phyloP scores from a whole-genome alignment of 352 stramenopile species.

The Globisporangium perplexum region DNA sequence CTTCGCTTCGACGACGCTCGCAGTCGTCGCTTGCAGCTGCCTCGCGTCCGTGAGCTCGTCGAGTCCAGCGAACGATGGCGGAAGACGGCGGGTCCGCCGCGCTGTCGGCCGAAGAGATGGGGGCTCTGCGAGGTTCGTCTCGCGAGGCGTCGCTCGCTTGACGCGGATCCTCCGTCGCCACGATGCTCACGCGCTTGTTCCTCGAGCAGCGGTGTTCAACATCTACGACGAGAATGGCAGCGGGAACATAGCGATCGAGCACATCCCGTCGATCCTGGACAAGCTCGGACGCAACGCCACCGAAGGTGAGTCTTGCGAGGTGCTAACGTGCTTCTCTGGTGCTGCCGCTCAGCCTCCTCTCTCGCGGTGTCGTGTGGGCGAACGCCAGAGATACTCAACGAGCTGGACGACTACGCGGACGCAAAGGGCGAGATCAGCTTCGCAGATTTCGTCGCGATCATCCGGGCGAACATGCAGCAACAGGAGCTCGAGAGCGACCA shows the following conservation, averaged over 20 bases:
- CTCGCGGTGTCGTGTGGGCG: not conserved
- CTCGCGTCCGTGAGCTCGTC: not conserved
- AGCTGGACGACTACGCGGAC: constrained; percentile 52
- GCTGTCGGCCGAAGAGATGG: constrained; percentile 68
- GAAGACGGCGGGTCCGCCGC: constrained; percentile 22
- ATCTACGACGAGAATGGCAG: constrained; percentile 65
- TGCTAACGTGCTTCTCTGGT: not conserved
- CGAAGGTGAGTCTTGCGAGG: constrained; percentile 32
- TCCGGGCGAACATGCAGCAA: constrained; percentile 36
- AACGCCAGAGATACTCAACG: constrained; percentile 52
- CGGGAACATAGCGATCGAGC: constrained; percentile 53
- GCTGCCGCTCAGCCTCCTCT: not conserved
- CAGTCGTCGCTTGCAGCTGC: too few species aligned
- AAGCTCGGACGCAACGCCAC: constrained; percentile 65
- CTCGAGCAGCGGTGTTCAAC: constrained; percentile 73
- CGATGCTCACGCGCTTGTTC: not conserved
- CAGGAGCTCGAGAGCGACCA: constrained; percentile 39
- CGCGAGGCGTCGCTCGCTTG: not conserved
- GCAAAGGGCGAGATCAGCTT: constrained; percentile 55
- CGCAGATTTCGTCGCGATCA: constrained; percentile 56
- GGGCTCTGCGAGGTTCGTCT: constrained; percentile 51
- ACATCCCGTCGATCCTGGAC: constrained; percentile 69
- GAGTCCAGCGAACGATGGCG: constrained; percentile 4
- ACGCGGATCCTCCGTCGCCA: too few species aligned
- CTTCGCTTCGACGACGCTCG: too few species aligned